phyloP scores from a whole-genome alignment of 768 basidiomycete species.

The Lentinula raphanica region DNA sequence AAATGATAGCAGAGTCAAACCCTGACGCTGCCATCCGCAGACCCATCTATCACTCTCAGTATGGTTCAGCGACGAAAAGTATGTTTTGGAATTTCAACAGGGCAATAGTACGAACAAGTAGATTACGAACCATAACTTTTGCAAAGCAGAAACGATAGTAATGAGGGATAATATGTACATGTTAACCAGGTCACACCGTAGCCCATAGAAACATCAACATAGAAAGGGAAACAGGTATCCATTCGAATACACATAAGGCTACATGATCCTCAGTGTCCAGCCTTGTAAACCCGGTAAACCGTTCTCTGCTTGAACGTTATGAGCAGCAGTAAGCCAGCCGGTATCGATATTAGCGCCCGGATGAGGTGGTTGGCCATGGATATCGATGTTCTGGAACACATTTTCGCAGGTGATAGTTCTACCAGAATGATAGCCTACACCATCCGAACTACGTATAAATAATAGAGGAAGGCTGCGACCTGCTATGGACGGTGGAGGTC shows the following conservation, averaged over 20 bases:
- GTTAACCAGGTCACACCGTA: no score
- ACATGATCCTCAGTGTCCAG: slow-evolving; percentile 81
- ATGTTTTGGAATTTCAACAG: no score
- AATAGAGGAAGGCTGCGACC: slow-evolving; percentile 72
- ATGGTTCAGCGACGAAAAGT: no score
- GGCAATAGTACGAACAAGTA: neutral
- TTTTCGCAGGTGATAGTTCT: slow-evolving; percentile 81
- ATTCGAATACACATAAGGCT: slow-evolving; percentile 19
- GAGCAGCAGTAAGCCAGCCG: slow-evolving; percentile 71
- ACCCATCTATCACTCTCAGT: no score
- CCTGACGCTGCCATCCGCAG: no score
- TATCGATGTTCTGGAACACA: slow-evolving; percentile 65
- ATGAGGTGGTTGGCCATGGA: slow-evolving; percentile 44
- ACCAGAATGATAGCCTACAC: slow-evolving; percentile 88
- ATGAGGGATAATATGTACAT: slow-evolving; percentile 19
- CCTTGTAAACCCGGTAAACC: slow-evolving; percentile 41
- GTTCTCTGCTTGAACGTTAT: slow-evolving; percentile 60
- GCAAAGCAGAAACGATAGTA: slow-evolving; percentile 23
- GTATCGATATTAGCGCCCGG: slow-evolving; percentile 49
- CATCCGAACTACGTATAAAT: slow-evolving; percentile 77
- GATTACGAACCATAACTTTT: slow-evolving; percentile 33
- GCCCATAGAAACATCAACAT: slow-evolving; percentile 1
- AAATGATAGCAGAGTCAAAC: no score
- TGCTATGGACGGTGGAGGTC: slow-evolving; percentile 47
- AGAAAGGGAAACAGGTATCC: slow-evolving; percentile 18